Evolutionary conservation across 176 grass and related monocot species (phyloP).

Genomic region (Chrysopogon serrulatus): DNA sequence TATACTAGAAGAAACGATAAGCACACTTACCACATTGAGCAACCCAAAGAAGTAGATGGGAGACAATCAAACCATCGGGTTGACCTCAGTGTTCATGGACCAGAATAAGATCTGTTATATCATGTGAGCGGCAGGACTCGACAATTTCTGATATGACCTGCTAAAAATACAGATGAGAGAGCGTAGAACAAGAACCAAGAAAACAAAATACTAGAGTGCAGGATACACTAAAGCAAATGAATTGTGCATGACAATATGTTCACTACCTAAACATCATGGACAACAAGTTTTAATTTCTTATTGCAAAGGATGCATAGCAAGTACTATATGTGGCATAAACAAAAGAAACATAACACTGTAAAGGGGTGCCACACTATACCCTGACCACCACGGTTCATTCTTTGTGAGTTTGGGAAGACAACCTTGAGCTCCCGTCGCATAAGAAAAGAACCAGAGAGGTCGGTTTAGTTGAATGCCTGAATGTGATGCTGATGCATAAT

Average conservation of each 20-base stretch:
- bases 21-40: constrained; percentile 83
- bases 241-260: not conserved
- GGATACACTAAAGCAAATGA: not conserved
- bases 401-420: constrained; percentile 75
- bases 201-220: not conserved
- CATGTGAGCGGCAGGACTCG: constrained; percentile 66
- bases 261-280: not conserved
- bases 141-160: constrained; percentile 93
- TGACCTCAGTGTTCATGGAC: constrained; percentile 88
- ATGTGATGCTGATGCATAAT: not conserved
- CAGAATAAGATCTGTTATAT: constrained; percentile 91
- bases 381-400: constrained; percentile 96
- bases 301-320: not conserved
- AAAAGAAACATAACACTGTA: not conserved
- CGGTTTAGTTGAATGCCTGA: not conserved
- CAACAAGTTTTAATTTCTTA: not conserved
- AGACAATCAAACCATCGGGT: constrained; percentile 91
- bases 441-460: constrained; percentile 3
- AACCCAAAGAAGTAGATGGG: constrained; percentile 91
- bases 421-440: constrained; percentile 81
- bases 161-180: not conserved
- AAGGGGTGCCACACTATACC: constrained; percentile 12
- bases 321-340: not conserved
- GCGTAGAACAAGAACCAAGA: not conserved
- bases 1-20: not conserved